Conservation (phyloP, 1,284 basidiomycete genomes). For the Pseudozyma thailandica region DNA sequence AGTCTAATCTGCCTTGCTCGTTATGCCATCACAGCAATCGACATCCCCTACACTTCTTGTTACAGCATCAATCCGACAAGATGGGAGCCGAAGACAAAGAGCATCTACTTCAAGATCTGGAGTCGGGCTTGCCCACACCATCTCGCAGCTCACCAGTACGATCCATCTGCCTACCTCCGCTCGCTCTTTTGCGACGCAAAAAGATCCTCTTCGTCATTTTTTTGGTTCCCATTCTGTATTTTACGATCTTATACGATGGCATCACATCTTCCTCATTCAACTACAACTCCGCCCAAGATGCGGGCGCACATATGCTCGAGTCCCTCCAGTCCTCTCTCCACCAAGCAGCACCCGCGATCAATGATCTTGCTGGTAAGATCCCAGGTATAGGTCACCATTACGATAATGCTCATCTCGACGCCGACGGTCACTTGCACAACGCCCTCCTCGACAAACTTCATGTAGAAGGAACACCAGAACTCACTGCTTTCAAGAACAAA, state of each 20-base stretch:
- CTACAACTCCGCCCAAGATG: slow-evolving; percentile 4
- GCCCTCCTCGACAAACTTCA: slow-evolving; percentile 30
- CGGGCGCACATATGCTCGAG: slow-evolving; percentile 24
- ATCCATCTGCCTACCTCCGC: slow-evolving; percentile 27
- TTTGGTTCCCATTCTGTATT: slow-evolving; percentile 19
- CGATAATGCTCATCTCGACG: slow-evolving; percentile 27
- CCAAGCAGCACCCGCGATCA: slow-evolving; percentile 27
- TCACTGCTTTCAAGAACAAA: slow-evolving; percentile 18
- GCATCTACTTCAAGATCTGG: slow-evolving; percentile 23
- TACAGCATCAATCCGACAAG: neutral
- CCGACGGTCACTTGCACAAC: slow-evolving; percentile 30
- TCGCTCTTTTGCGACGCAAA: slow-evolving; percentile 37
- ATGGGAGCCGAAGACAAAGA: slow-evolving; percentile 26
- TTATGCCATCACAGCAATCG: no score
- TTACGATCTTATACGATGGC: slow-evolving; percentile 33
- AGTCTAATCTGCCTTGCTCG: neutral
- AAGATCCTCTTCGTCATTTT: slow-evolving; percentile 22
- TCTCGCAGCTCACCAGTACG: slow-evolving; percentile 9
- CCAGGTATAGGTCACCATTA: slow-evolving; percentile 12
- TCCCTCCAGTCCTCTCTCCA: slow-evolving; percentile 13
- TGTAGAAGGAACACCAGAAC: slow-evolving; percentile 22
- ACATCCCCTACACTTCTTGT: no score
- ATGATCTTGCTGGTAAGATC: slow-evolving; percentile 27
- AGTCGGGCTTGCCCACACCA: slow-evolving; percentile 13
- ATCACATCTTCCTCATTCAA: slow-evolving; percentile 9